A percentile compares a stretch with the other conserved stretches of the same genome.
phyloP scores from a whole-genome alignment of 2,329 filamentous ascomycete genomes.

The Pseudonectria foliicola region DNA sequence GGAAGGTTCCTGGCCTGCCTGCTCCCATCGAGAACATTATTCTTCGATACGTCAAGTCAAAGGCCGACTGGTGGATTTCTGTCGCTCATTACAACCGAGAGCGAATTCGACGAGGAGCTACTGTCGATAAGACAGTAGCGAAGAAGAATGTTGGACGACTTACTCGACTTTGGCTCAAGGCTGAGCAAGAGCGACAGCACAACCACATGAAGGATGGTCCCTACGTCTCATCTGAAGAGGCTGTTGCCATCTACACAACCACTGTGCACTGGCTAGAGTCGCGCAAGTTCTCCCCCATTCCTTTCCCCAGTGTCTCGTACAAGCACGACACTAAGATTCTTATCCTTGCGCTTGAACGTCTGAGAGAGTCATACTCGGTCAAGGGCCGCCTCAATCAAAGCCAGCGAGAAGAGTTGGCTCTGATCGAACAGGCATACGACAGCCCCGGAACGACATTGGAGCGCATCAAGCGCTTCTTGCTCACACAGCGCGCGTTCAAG shows the following conservation, averaged over 20 bases:
- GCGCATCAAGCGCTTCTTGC: conserved; percentile 92
- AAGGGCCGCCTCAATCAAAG: conserved; percentile 96
- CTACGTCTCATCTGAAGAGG: conserved; percentile 96
- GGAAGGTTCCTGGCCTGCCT: conserved; percentile 95
- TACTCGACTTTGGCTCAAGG: conserved; percentile 93
- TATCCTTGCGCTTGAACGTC: conserved; percentile 85
- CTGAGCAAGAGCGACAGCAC: conserved; percentile 96
- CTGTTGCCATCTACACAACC: conserved; percentile 96
- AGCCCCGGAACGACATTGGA: conserved; percentile 93
- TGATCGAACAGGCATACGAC: conserved; percentile 98
- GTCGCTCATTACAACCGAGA: conserved; percentile 98
- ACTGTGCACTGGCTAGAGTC: conserved; percentile 99
- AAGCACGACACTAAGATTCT: conserved; percentile 99
- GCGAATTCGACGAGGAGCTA: conserved; percentile 90
- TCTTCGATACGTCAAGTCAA: conserved; percentile 95
- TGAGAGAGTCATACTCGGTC: conserved; percentile 94
- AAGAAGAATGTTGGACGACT: conserved; percentile 98
- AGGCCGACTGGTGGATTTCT: conserved; percentile 99
- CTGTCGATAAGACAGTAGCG: conserved; percentile 96
- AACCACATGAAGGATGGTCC: conserved; percentile 99
- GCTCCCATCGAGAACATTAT: conserved; percentile 99
- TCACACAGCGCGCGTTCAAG: conserved; percentile 97
- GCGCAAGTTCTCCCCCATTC: conserved; percentile 95
- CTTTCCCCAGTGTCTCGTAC: conserved; percentile 97
- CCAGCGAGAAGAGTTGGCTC: conserved; percentile 88